Conservation (phyloP, 1,139 yeast genomes). For the Lodderomyces metapsilosis region DNA sequence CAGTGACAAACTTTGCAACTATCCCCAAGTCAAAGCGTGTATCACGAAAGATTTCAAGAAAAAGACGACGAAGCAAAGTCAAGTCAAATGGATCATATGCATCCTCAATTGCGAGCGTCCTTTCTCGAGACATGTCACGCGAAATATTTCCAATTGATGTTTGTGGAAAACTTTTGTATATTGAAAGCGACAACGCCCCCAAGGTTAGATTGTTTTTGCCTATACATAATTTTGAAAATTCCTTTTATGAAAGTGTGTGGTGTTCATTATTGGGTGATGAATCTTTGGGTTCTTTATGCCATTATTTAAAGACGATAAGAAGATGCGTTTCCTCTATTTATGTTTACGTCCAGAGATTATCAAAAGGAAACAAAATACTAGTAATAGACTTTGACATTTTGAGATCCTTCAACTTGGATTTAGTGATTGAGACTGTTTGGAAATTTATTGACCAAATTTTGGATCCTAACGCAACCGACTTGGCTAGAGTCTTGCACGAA, state of each 20-base stretch:
- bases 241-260: conserved; percentile 45
- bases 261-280: conserved; percentile 64
- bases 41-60: not conserved
- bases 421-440: conserved; percentile 24
- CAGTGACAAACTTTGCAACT: conserved; percentile 38
- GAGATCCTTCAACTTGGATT: conserved; percentile 15
- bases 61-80: not conserved
- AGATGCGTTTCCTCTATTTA: conserved; percentile 20
- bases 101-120: not conserved
- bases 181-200: conserved; percentile 11
- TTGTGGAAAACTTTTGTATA: conserved; percentile 11
- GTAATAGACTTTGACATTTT: conserved; percentile 49
- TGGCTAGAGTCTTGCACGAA: conserved; percentile 36
- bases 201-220: conserved; percentile 42
- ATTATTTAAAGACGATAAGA: conserved; percentile 21
- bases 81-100: not conserved
- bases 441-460: conserved; percentile 18
- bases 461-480: not conserved
- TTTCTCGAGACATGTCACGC: conserved; percentile 27
- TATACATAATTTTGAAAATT: conserved; percentile 8
- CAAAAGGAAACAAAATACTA: conserved; percentile 29
- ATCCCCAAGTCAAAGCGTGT: conserved; percentile 2
- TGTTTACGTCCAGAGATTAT: conserved; percentile 39
- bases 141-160: not conserved
- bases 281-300: conserved; percentile 41